A percentile compares a stretch with the other conserved stretches of the same genome.
Conservation (phyloP, 768 basidiomycete species). For the Agaricus sinodeliciosus region DNA sequence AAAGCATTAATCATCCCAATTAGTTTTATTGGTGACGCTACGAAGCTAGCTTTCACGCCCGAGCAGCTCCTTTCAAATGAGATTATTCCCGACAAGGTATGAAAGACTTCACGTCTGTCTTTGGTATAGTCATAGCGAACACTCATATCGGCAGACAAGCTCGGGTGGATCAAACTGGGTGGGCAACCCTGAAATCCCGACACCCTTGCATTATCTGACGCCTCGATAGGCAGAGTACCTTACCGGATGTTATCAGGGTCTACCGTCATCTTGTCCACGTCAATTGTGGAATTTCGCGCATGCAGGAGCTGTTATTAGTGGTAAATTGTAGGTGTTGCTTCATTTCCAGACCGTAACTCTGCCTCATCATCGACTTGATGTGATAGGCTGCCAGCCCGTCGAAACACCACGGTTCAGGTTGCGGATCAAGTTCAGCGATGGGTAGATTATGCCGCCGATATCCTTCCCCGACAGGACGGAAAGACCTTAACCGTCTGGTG, state of each 20-base stretch:
- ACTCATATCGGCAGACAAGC: not conserved
- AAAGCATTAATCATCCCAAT: not conserved
- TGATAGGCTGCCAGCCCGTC: not conserved
- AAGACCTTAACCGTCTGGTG: constrained; percentile 4
- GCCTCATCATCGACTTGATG: not conserved
- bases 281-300: constrained; percentile 7
- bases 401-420: constrained; percentile 1
- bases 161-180: constrained; percentile 10
- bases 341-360: not conserved
- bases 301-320: not conserved
- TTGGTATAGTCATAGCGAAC: no score
- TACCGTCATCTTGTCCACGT: not conserved
- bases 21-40: constrained; percentile 6
- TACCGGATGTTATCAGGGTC: constrained; percentile 1
- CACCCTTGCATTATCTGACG: not conserved
- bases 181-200: no score
- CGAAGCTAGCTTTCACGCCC: constrained; percentile 2
- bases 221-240: not conserved
- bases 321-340: not conserved
- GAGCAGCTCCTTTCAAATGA: not conserved
- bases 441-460: not conserved
- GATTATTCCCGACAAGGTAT: constrained; percentile 2
- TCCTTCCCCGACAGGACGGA: not conserved
- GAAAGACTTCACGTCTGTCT: not conserved
- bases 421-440: constrained; percentile 3